phyloP scores from a whole-genome alignment of 495 filamentous ascomycete species.

The Talaromyces borbonicus region DNA sequence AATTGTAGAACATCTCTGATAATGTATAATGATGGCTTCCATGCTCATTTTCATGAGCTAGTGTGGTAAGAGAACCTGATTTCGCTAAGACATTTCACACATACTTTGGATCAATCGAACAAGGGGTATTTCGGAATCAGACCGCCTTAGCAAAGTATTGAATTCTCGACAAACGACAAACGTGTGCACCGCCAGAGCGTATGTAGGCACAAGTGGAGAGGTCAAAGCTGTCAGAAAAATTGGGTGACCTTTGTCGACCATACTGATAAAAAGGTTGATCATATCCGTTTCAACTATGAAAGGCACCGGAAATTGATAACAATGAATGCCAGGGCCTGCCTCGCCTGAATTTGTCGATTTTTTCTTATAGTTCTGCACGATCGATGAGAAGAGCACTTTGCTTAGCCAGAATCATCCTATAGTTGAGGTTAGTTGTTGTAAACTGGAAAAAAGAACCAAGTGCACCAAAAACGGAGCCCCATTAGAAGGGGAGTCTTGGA shows the following conservation, averaged over 20 bases:
- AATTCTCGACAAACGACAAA: no score
- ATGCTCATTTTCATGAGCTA: neutral
- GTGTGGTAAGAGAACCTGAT: neutral
- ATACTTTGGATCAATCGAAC: neutral
- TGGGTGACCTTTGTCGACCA: neutral
- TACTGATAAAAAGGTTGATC: neutral
- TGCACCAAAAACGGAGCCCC: no score
- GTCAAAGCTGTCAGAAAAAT: neutral
- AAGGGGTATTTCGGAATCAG: neutral
- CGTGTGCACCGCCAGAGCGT: neutral
- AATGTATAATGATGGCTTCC: neutral
- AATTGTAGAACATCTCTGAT: neutral
- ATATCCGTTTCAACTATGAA: neutral
- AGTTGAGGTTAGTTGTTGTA: no score
- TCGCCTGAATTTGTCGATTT: neutral
- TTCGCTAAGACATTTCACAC: neutral
- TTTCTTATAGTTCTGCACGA: neutral
- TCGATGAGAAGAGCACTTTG: neutral
- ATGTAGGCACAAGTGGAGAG: neutral
- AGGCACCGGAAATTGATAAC: neutral
- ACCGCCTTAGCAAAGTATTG: neutral
- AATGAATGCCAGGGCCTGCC: neutral
- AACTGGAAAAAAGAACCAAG: no score
- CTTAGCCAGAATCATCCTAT: neutral
- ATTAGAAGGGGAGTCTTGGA: no score